Evolutionary conservation across 1,284 basidiomycete genomes (phyloP).

Genomic region (Boletus calvinii): DNA sequence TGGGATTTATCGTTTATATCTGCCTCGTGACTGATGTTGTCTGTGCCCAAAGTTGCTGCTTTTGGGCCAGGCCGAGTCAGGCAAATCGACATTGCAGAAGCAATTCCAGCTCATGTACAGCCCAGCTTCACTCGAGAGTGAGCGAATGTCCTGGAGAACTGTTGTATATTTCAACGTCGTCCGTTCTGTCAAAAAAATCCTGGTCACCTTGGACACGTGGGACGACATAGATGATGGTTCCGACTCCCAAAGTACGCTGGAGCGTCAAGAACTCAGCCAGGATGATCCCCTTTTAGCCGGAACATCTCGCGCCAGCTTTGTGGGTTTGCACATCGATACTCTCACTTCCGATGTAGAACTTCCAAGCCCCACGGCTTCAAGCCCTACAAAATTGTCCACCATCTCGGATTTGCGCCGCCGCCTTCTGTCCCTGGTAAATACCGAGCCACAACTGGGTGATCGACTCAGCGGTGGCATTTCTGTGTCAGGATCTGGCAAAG

Average conservation of each 20-base stretch:
- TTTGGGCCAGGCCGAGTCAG: conserved; percentile 80
- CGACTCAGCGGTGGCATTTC: conserved; percentile 69
- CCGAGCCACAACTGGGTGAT: conserved; percentile 63
- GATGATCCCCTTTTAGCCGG: conserved; percentile 25
- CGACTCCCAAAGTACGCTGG: conserved; percentile 37
- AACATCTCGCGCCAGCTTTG: conserved; percentile 14
- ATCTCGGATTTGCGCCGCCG: conserved; percentile 53
- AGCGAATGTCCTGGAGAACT: conserved; percentile 78
- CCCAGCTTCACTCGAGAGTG: conserved; percentile 69
- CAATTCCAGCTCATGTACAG: conserved; percentile 86
- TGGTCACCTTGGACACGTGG: conserved; percentile 65
- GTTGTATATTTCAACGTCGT: conserved; percentile 83
- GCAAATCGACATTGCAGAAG: conserved; percentile 80
- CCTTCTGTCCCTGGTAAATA: conserved; percentile 57
- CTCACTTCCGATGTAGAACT: conserved; percentile 16
- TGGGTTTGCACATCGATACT: conserved; percentile 7
- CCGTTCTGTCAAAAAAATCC: conserved; percentile 72
- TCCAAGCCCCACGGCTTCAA: conserved; percentile 25
- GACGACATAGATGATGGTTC: conserved; percentile 59
- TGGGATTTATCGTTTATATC: conserved; percentile 33
- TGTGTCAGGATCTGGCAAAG: conserved; percentile 68
- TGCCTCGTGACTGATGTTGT: conserved; percentile 18
- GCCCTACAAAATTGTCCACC: conserved; percentile 36
- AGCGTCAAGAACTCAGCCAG: conserved; percentile 33
- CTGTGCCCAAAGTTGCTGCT: conserved; percentile 56